phyloP scores from a whole-genome alignment of 2,329 filamentous ascomycete species.

The Raffaelea arxii region DNA sequence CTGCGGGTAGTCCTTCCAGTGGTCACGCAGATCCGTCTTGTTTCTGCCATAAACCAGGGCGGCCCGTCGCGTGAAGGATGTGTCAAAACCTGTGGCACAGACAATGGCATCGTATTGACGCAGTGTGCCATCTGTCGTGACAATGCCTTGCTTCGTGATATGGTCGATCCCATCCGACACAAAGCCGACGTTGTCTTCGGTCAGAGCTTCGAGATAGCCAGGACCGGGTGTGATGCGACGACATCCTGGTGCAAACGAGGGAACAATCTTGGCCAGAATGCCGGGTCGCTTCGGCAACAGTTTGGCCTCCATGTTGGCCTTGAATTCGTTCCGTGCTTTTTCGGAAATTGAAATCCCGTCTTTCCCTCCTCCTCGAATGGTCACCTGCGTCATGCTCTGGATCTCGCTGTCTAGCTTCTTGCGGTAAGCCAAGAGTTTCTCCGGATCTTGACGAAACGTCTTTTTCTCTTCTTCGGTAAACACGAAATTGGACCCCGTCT shows the following conservation, averaged over 20 bases:
- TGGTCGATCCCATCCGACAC: conserved; percentile 27
- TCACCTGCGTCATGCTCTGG: not conserved
- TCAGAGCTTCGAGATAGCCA: conserved; percentile 30
- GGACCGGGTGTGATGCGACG: conserved; percentile 30
- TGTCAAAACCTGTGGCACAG: conserved; percentile 29
- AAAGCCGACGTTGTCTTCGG: conserved; percentile 30
- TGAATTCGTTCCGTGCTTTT: not conserved
- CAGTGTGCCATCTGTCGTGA: conserved; percentile 18
- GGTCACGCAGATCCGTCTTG: not conserved
- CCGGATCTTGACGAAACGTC: not conserved
- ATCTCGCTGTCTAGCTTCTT: not conserved
- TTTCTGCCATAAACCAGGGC: conserved; percentile 5
- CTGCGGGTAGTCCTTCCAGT: not conserved
- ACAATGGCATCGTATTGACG: conserved; percentile 17
- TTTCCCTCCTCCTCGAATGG: not conserved
- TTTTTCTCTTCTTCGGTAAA: not conserved
- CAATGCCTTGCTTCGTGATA: conserved; percentile 22
- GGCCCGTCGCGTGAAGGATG: conserved; percentile 14
- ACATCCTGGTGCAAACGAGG: conserved; percentile 32
- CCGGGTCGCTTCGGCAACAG: conserved; percentile 28
- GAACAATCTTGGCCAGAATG: conserved; percentile 31
- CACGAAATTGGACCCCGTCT: not conserved
- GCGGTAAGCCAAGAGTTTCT: not conserved
- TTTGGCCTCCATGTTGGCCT: conserved; percentile 14
- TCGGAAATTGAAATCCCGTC: not conserved